A percentile compares a stretch with the other conserved stretches of the same genome.
These are phyloP conservation scores for Dioszegia hungarica DNA, from an alignment of 768 basidiomycete genomes.

Conservation along the genomic window DNA sequence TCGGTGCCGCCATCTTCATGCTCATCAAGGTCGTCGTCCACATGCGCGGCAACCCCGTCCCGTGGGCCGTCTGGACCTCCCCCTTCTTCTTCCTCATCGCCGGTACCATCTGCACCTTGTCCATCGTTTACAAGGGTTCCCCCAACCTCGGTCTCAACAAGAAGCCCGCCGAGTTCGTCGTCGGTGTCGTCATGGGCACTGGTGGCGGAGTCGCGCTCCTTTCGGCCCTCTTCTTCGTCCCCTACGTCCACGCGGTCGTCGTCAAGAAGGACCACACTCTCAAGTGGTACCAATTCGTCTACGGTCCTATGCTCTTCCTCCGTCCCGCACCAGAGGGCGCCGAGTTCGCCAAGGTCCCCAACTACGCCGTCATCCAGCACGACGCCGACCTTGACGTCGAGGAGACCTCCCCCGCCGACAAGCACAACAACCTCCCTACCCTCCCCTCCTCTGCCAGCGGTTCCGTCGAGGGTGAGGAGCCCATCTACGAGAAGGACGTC, in stretches of 20 bases:
- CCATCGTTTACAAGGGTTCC: constrained; percentile 51
- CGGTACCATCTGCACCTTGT: constrained; percentile 50
- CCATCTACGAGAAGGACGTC: constrained; percentile 2
- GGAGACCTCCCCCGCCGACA: neutral
- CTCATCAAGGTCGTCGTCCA: constrained; percentile 49
- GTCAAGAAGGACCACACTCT: constrained; percentile 52
- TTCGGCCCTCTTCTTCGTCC: constrained; percentile 51
- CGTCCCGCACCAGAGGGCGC: constrained; percentile 46
- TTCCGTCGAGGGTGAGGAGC: neutral
- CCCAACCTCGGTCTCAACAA: constrained; percentile 49
- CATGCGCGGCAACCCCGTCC: constrained; percentile 43
- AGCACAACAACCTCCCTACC: constrained; percentile 29
- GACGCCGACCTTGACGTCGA: constrained; percentile 7
- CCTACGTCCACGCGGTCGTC: constrained; percentile 51
- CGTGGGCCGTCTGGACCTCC: constrained; percentile 42
- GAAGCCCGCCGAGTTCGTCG: constrained; percentile 38
- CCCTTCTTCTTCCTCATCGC: constrained; percentile 46
- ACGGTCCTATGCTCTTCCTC: constrained; percentile 51
- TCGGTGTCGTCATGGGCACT: constrained; percentile 50
- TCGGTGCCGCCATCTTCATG: constrained; percentile 47
- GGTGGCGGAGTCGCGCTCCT: constrained; percentile 46
- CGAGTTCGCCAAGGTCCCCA: constrained; percentile 14
- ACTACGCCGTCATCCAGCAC: constrained; percentile 21
- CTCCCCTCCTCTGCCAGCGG: constrained; percentile 35
- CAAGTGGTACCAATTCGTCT: constrained; percentile 51